Conservation (phyloP, 2,329 filamentous ascomycete genomes). For the Colletotrichum incanum region DNA sequence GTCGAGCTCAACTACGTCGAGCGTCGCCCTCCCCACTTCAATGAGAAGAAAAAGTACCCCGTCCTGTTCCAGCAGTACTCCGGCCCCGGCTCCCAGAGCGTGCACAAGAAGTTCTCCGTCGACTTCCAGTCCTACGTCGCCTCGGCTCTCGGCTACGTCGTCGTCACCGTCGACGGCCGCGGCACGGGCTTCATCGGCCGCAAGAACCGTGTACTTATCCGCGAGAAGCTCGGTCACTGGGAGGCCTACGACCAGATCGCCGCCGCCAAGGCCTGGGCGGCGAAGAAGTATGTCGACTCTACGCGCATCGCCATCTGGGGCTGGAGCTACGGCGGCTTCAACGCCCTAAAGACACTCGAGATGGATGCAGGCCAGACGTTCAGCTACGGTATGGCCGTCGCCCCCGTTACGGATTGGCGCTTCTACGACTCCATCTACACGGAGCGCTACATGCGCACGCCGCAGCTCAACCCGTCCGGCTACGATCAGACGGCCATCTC, state of each 20-base stretch:
- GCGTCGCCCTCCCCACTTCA: constrained; percentile 90
- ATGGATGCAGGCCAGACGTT: constrained; percentile 91
- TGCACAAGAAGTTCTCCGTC: constrained; percentile 84
- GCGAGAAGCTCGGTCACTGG: constrained; percentile 86
- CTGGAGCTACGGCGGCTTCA: constrained; percentile 98
- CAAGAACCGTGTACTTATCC: constrained; percentile 84
- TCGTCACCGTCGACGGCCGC: constrained; percentile 93
- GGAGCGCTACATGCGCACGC: constrained; percentile 97
- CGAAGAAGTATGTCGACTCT: constrained; percentile 86
- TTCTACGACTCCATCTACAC: constrained; percentile 97
- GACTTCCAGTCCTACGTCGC: constrained; percentile 95
- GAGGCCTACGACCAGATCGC: constrained; percentile 94
- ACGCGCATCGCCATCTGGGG: constrained; percentile 94
- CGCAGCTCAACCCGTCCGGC: constrained; percentile 83
- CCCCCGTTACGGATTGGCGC: constrained; percentile 98
- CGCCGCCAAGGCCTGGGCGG: constrained; percentile 86
- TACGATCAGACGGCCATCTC: constrained; percentile 83
- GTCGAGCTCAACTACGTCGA: constrained; percentile 83
- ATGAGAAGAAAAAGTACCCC: constrained; percentile 87
- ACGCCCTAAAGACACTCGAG: constrained; percentile 95
- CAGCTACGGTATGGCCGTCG: constrained; percentile 97
- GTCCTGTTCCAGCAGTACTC: constrained; percentile 97
- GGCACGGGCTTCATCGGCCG: constrained; percentile 94
- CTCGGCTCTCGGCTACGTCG: constrained; percentile 88
- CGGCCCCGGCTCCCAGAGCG: constrained; percentile 92